Percentiles rank a stretch among this genome's conserved stretches.
These are phyloP conservation scores for Phytophthora sansomeana DNA, from an alignment of 352 stramenopile genomes.

Conservation along the genomic window DNA sequence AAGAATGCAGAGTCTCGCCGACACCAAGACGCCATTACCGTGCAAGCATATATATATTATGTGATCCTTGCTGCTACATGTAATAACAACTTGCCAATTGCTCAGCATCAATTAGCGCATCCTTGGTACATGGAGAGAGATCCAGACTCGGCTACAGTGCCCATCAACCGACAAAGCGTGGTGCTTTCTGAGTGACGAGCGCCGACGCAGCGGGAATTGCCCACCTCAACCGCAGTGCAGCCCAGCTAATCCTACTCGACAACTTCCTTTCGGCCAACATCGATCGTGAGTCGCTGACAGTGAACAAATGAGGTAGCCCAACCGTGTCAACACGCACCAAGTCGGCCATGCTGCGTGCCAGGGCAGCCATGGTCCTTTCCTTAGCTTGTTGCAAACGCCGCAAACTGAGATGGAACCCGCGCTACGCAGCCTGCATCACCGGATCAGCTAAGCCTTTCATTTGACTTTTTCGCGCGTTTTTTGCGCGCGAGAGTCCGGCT, in stretches of 20 bases:
- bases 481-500: conserved; percentile 2
- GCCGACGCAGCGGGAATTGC: conserved; percentile 10
- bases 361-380: neutral
- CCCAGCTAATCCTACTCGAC: neutral
- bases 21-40: too few species aligned
- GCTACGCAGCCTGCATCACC: conserved; percentile 27
- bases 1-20: too few species aligned
- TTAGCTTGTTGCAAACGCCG: neutral
- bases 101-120: conserved; percentile 15
- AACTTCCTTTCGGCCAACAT: neutral
- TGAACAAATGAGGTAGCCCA: too few species aligned
- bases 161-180: neutral
- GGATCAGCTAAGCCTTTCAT: conserved; percentile 5
- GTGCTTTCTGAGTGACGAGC: conserved; percentile 14
- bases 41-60: too few species aligned
- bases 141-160: conserved; percentile 1
- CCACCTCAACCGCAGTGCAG: neutral
- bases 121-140: conserved; percentile 2
- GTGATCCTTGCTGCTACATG: too few species aligned
- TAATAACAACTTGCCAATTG: too few species aligned
- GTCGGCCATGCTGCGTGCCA: neutral
- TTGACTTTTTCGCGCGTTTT: conserved; percentile 12
- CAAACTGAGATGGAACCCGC: too few species aligned
- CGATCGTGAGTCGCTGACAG: too few species aligned
- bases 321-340: too few species aligned